Conservation (phyloP, 2,329 filamentous ascomycete species). For the Trichoderma hamatum region DNA sequence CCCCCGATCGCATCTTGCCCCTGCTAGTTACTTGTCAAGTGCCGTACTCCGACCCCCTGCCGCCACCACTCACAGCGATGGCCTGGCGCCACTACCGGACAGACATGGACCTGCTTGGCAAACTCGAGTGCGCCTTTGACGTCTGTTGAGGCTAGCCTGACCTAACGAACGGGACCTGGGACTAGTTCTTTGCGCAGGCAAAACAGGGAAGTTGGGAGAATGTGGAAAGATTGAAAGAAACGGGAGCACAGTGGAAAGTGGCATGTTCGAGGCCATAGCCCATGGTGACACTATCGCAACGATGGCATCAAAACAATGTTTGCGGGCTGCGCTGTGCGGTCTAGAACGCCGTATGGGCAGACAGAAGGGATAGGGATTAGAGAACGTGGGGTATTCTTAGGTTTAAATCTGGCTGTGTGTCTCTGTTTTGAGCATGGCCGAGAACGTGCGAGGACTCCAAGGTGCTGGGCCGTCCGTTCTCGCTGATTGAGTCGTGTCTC, state of each 20-base stretch:
- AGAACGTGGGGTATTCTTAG: background rate
- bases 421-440: constrained; percentile 20
- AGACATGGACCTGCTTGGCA: constrained; percentile 3
- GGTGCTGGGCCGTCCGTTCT: constrained; percentile 8
- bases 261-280: constrained; percentile 15
- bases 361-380: background rate
- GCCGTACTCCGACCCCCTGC: constrained; percentile 23
- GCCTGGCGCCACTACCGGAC: constrained; percentile 21
- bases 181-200: background rate
- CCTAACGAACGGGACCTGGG: constrained; percentile 5
- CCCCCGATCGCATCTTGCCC: constrained; percentile 16
- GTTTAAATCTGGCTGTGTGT: background rate
- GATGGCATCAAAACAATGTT: constrained; percentile 20
- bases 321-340: constrained; percentile 7
- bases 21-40: constrained; percentile 24
- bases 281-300: background rate
- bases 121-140: background rate
- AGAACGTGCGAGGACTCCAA: constrained; percentile 21
- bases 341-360: background rate
- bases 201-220: constrained; percentile 9
- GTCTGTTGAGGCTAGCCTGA: background rate
- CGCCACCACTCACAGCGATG: constrained; percentile 24
- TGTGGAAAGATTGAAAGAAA: background rate
- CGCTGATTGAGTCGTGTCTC: constrained; percentile 23
- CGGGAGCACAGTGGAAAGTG: background rate